These are phyloP conservation scores for Nitzschia sp. DNA, from an alignment of 108 stramenopile genomes.

Conservation along the genomic window DNA sequence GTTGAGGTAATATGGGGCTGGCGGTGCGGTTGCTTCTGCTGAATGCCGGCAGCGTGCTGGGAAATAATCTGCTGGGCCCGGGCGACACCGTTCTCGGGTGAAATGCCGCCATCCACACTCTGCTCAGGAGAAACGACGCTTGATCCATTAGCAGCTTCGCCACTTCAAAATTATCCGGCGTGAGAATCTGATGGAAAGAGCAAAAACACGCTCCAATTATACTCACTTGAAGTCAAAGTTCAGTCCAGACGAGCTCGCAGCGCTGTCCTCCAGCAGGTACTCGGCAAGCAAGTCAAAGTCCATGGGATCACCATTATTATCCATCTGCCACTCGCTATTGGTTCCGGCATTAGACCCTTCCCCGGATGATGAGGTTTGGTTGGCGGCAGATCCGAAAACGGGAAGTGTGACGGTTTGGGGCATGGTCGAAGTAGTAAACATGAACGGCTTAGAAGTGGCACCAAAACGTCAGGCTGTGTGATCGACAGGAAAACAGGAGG, in stretches of 20 bases:
- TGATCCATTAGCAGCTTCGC: slow-evolving; percentile 23
- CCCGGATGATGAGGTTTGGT: background rate
- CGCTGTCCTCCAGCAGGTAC: slow-evolving; percentile 78
- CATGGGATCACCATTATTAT: slow-evolving; percentile 37
- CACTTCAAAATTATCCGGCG: background rate
- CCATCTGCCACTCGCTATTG: slow-evolving; percentile 10
- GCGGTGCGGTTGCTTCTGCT: slow-evolving; percentile 9
- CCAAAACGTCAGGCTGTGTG: too few relatives aligned
- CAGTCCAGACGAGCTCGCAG: slow-evolving; percentile 21
- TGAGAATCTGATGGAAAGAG: background rate
- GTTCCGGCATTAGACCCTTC: background rate
- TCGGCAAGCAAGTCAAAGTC: slow-evolving; percentile 88
- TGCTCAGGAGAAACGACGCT: slow-evolving; percentile 57
- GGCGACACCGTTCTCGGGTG: slow-evolving; percentile 8
- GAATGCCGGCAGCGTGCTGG: slow-evolving; percentile 19
- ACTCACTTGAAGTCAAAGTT: slow-evolving; percentile 73
- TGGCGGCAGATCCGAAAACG: slow-evolving; percentile 17
- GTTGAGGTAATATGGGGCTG: background rate
- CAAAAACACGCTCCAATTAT: background rate
- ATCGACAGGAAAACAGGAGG: too few relatives aligned
- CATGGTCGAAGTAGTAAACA: background rate
- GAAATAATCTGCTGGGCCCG: slow-evolving; percentile 22
- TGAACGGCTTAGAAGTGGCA: too few relatives aligned
- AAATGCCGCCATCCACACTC: slow-evolving; percentile 38
- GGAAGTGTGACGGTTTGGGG: slow-evolving; percentile 19